Conservation (phyloP, 2,329 filamentous ascomycete genomes). For the Blumeria graminis region DNA sequence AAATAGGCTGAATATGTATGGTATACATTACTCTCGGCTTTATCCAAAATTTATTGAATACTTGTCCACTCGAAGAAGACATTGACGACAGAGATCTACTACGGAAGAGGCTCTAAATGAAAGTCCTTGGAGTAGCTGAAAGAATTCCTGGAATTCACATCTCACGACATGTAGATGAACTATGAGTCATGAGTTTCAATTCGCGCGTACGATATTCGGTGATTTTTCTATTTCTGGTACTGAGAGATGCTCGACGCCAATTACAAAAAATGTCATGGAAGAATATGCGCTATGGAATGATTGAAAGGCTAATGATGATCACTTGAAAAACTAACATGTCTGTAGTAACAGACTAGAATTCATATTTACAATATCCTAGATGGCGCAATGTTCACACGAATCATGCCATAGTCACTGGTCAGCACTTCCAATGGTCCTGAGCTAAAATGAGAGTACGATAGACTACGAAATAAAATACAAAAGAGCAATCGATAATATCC, state of each 20-base stretch:
- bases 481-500: not conserved
- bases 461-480: not conserved
- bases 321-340: not conserved
- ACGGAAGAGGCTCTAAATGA: not conserved
- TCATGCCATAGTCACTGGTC: not conserved
- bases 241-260: not conserved
- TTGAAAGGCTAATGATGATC: not conserved
- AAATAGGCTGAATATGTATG: too few relatives aligned
- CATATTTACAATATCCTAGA: not conserved
- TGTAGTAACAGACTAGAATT: not conserved
- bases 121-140: not conserved
- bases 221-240: not conserved
- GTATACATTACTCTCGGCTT: too few relatives aligned
- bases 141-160: not conserved
- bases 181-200: not conserved
- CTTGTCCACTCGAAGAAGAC: too few relatives aligned
- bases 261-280: not conserved
- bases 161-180: not conserved
- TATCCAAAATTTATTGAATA: too few relatives aligned
- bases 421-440: not conserved
- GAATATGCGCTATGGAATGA: not conserved
- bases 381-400: not conserved
- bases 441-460: not conserved
- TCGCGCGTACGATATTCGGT: not conserved
- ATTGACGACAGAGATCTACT: not conserved